Evolutionary conservation across 2,329 filamentous ascomycete species (phyloP).

Genomic region (Penicillium polonicum): DNA sequence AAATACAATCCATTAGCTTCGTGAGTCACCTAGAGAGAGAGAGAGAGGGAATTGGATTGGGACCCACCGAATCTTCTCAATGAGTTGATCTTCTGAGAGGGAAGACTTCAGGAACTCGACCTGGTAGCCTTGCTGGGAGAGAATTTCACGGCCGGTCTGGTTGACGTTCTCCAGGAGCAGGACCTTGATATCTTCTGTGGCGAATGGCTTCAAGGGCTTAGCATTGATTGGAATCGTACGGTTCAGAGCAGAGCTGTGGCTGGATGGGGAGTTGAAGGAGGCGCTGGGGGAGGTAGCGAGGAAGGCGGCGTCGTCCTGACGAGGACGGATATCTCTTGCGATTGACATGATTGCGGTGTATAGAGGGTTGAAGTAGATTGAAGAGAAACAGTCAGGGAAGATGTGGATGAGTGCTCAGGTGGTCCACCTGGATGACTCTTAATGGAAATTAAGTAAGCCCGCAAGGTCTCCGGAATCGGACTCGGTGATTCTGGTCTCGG

Average conservation of each 20-base stretch:
- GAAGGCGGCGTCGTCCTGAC: conserved; percentile 44
- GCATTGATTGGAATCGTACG: conserved; percentile 47
- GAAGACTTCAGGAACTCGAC: conserved; percentile 89
- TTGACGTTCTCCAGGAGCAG: conserved; percentile 95
- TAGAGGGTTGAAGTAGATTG: neutral
- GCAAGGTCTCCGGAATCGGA: conserved; percentile 20
- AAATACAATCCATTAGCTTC: neutral
- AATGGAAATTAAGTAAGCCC: conserved; percentile 22
- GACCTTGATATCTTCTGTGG: conserved; percentile 94
- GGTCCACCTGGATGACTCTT: conserved; percentile 4
- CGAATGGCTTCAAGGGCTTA: conserved; percentile 92
- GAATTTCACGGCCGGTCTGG: conserved; percentile 78
- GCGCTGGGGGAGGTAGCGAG: conserved; percentile 73
- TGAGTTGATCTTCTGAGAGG: conserved; percentile 85
- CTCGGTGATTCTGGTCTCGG: neutral
- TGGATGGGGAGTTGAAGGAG: conserved; percentile 72
- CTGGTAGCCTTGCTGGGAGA: conserved; percentile 86
- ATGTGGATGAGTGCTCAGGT: conserved; percentile 8
- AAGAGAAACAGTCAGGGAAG: conserved; percentile 6
- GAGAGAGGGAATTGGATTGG: neutral
- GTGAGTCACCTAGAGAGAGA: neutral
- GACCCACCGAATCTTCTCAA: conserved; percentile 87
- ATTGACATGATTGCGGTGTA: conserved; percentile 28
- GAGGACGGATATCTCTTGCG: conserved; percentile 38
- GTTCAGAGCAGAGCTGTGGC: conserved; percentile 52